Conservation (phyloP, 1,139 yeast species). For the Taphrina betulina region DNA sequence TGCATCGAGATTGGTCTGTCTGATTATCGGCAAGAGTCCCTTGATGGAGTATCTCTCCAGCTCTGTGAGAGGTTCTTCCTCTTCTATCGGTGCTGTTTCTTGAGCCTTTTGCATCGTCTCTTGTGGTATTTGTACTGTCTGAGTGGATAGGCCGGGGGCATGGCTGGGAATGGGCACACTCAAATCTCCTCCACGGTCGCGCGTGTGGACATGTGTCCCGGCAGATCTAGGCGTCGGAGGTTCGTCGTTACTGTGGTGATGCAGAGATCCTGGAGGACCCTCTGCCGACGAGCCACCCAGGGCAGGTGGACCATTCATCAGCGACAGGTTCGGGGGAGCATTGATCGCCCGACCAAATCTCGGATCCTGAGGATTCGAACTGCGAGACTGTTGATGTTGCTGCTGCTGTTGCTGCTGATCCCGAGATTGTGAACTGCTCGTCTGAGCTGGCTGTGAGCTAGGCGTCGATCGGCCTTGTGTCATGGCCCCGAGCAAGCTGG, state of each 20-base stretch:
- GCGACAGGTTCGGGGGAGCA: constrained; percentile 28
- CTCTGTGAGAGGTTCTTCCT: constrained; percentile 29
- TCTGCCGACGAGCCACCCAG: constrained; percentile 22
- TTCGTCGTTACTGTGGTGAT: constrained; percentile 16
- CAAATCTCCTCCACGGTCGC: constrained; percentile 17
- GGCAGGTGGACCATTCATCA: constrained; percentile 30
- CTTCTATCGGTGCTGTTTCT: constrained; percentile 1
- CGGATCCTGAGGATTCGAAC: constrained; percentile 1
- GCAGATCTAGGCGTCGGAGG: constrained; percentile 18
- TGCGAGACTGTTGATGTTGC: background rate
- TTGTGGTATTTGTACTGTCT: background rate
- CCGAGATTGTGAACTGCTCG: background rate
- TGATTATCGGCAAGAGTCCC: constrained; percentile 67
- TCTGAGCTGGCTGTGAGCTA: background rate
- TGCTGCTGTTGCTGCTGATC: background rate
- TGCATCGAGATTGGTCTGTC: constrained; percentile 65
- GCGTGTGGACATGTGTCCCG: constrained; percentile 6
- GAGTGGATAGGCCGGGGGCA: constrained; percentile 26
- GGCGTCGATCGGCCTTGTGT: constrained; percentile 28
- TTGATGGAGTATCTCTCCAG: constrained; percentile 59
- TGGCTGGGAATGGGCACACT: constrained; percentile 24
- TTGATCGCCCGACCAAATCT: constrained; percentile 12
- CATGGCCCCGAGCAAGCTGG: constrained; percentile 26
- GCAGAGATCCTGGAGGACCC: constrained; percentile 18
- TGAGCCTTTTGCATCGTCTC: constrained; percentile 6